Percentiles rank a stretch among this genome's conserved stretches.
Evolutionary conservation across 176 grass and related monocot genomes (phyloP).

Genomic region (Guadua angustifolia): DNA sequence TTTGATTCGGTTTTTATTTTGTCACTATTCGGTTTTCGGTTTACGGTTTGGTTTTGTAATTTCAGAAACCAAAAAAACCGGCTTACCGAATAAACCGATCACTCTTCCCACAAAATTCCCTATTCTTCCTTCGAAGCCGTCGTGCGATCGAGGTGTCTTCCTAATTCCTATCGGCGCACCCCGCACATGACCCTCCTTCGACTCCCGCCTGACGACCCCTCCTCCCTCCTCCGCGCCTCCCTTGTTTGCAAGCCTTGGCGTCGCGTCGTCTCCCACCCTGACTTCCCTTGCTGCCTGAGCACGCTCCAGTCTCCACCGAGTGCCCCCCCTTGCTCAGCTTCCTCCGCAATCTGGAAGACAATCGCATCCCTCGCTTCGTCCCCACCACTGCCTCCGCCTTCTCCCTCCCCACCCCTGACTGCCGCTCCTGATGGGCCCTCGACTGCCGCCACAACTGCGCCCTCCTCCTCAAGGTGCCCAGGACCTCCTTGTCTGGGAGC

Average conservation of each 20-base stretch:
- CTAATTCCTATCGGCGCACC: too few relatives aligned
- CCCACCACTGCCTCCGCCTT: conserved; percentile 8
- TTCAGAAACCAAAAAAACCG: too few relatives aligned
- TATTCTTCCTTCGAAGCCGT: too few relatives aligned
- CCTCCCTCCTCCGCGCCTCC: conserved; percentile 16
- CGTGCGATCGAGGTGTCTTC: too few relatives aligned
- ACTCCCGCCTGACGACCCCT: conserved; percentile 13
- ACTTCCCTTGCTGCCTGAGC: conserved; percentile 9
- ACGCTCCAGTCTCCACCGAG: conserved; percentile 7
- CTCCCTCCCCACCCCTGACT: not conserved
- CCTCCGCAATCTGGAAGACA: not conserved
- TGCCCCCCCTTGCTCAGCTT: not conserved
- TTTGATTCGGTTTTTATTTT: too few relatives aligned
- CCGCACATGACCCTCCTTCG: too few relatives aligned
- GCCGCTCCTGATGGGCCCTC: not conserved
- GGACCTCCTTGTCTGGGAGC: not conserved
- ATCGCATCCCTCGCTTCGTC: not conserved
- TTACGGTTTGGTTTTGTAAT: too few relatives aligned
- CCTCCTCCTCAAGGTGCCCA: not conserved
- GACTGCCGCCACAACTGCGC: conserved; percentile 31
- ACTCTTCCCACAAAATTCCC: too few relatives aligned
- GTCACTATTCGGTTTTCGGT: too few relatives aligned
- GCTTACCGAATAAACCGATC: too few relatives aligned
- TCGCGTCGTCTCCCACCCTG: not conserved
- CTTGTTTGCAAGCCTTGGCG: conserved; percentile 38